Conservation (phyloP, 345 rosid species). For the Eucalyptus lansdowneana region DNA sequence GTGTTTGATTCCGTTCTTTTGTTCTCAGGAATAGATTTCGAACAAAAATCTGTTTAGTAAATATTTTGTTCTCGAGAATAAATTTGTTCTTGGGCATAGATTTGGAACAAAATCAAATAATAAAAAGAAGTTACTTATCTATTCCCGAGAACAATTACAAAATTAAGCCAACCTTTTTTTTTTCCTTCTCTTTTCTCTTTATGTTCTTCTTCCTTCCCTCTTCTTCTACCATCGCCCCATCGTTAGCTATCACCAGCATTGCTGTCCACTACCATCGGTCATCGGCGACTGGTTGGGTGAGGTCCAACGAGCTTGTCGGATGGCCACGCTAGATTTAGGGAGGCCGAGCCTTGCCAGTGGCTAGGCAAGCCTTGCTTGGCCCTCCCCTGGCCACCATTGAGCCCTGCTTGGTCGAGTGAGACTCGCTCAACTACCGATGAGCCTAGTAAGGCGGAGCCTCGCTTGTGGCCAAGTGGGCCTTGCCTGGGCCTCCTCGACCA, state of each 20-base stretch:
- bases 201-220: no score
- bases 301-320: rapidly evolving
- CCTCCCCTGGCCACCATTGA: rapidly evolving
- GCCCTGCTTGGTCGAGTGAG: no score
- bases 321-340: no score
- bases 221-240: no score
- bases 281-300: rapidly evolving
- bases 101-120: rapidly evolving
- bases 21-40: rapidly evolving
- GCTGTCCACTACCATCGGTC: rapidly evolving
- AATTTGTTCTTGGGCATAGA: no score
- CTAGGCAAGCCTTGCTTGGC: rapidly evolving
- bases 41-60: no score
- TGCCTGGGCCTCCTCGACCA: no score
- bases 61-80: no score
- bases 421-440: rapidly evolving
- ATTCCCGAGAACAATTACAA: not conserved
- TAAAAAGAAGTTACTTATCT: no score
- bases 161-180: no score
- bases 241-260: rapidly evolving
- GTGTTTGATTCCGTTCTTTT: rapidly evolving
- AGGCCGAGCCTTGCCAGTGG: rapidly evolving
- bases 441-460: rapidly evolving
- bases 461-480: no score
- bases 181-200: no score